Evolutionary conservation across 169 alveolate genomes (phyloP), one percentile per base, ranked within the genome.

Genomic region (Plasmodium gonderi): DNA sequence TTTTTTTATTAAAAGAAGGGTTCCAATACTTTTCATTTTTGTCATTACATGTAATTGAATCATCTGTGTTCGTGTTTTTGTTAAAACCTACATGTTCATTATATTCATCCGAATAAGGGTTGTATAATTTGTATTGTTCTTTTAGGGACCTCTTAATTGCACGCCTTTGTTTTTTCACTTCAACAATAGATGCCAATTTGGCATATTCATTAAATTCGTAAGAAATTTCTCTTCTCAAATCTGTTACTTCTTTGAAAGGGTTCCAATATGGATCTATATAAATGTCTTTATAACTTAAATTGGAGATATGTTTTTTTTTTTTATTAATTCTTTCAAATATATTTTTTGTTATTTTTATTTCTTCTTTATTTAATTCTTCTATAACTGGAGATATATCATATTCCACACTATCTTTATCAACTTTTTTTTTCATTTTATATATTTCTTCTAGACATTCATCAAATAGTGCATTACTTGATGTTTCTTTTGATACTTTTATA

Each of bases 241-340:
- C 95, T 51, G 94, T 95, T 1, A 96, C 89, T 11, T 94, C 92
- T 87, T 92, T 85, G 79, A 96, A 96, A 1, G 98, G 98, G 31
- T 96, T 97, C 98, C 98, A 96, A 74, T 96, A 95, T 0, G 97
- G 97, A 77, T 95, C 97, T 26, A 96, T 96, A 47, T 85, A 95
- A 26, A 91, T 90, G 51, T 95, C 95, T 83, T 92, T 91, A 60
- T 92, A 82, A 82, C 76, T 82, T 60, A 82, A 82, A 47, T 49
- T 17, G 31, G 79, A 64, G 20, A 78, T 68, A 60, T 72, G 68
- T 60, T 74, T 83, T 68, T 65, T 81, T 94, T 89, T 92, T 40
- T 93, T 92, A 38, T 83, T 72, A 20, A 87, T 91, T 83, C 97
- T 91, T 33, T 82, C 94, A 76, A 95, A 95, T n/a, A 95, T 92